Conservation (phyloP, 2,329 filamentous ascomycete genomes). For the Exutisphaerella laricina region DNA sequence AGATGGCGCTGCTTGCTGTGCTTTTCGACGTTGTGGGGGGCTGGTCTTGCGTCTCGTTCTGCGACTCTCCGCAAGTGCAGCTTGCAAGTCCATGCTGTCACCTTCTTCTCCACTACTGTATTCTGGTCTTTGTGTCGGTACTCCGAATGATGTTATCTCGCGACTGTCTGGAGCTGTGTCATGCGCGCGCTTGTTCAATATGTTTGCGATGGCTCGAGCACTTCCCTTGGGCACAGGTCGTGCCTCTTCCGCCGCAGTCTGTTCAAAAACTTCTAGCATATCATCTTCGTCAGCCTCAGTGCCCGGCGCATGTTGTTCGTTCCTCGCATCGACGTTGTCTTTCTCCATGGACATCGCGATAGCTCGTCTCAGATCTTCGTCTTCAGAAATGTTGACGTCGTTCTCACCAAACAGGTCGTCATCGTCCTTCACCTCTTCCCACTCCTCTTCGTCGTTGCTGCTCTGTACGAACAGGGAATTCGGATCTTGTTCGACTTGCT, state of each 20-base stretch:
- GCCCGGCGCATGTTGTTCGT: constrained; percentile 1
- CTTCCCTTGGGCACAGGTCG: constrained; percentile 43
- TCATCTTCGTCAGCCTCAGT: constrained; percentile 34
- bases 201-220: constrained; percentile 60
- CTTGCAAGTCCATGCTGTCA: constrained; percentile 70
- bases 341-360: constrained; percentile 76
- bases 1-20: constrained; percentile 21
- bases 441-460: constrained; percentile 32
- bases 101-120: constrained; percentile 55
- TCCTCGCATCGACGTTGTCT: constrained; percentile 39
- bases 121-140: constrained; percentile 28
- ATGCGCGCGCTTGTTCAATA: constrained; percentile 68
- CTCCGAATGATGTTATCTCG: constrained; percentile 32
- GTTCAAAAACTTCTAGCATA: constrained; percentile 44
- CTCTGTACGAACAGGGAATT: constrained; percentile 54
- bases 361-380: constrained; percentile 71
- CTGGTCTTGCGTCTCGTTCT: constrained; percentile 32
- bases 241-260: constrained; percentile 38
- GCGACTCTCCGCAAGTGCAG: constrained; percentile 67
- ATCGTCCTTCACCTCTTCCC: constrained; percentile 37
- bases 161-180: constrained; percentile 49
- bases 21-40: constrained; percentile 12
- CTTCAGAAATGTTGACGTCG: constrained; percentile 42
- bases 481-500: constrained; percentile 33
- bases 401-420: constrained; percentile 56